Percentiles rank a stretch among this genome's conserved stretches.
These are phyloP conservation scores for Diaporthe citrichinensis DNA, from an alignment of 2,329 filamentous ascomycete species.

Conservation along the genomic window DNA sequence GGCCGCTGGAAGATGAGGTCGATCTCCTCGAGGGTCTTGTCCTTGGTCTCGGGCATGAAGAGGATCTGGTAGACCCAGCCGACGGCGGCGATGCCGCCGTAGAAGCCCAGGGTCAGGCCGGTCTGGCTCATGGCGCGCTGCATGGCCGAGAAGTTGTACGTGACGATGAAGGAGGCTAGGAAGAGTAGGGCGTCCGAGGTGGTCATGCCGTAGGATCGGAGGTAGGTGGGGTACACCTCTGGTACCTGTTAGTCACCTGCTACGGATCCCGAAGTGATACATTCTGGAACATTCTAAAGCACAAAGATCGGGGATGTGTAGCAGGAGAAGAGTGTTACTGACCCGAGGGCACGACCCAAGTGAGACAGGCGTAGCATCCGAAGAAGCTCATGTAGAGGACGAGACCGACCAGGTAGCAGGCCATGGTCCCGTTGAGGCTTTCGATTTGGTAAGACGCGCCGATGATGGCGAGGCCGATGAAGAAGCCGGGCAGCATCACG, in stretches of 20 bases:
- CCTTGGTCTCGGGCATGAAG: conserved; percentile 84
- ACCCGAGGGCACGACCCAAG: conserved; percentile 76
- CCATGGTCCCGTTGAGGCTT: conserved; percentile 64
- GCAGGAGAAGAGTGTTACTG: too few species aligned
- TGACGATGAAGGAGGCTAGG: conserved; percentile 79
- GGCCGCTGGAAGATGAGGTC: conserved; percentile 76
- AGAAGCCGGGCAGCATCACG: conserved; percentile 79
- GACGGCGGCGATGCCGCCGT: conserved; percentile 79
- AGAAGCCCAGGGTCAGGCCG: conserved; percentile 78
- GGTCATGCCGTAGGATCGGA: conserved; percentile 81
- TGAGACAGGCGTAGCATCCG: conserved; percentile 74
- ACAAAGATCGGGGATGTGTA: too few species aligned
- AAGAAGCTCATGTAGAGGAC: conserved; percentile 80
- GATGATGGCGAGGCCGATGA: conserved; percentile 77
- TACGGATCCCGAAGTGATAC: too few species aligned
- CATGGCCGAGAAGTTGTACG: conserved; percentile 82
- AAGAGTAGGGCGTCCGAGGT: conserved; percentile 78
- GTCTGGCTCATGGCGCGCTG: conserved; percentile 76
- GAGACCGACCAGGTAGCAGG: conserved; percentile 76
- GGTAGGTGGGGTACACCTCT: conserved; percentile 82
- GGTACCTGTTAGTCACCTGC: too few species aligned
- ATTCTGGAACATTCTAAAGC: too few species aligned
- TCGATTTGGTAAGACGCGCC: conserved; percentile 74
- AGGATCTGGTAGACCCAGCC: conserved; percentile 81
- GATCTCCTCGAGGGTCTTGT: conserved; percentile 78